A percentile compares a stretch with the other conserved stretches of the same genome.
Evolutionary conservation across 1,284 basidiomycete species (phyloP).

Genomic region (Serendipita sp.): DNA sequence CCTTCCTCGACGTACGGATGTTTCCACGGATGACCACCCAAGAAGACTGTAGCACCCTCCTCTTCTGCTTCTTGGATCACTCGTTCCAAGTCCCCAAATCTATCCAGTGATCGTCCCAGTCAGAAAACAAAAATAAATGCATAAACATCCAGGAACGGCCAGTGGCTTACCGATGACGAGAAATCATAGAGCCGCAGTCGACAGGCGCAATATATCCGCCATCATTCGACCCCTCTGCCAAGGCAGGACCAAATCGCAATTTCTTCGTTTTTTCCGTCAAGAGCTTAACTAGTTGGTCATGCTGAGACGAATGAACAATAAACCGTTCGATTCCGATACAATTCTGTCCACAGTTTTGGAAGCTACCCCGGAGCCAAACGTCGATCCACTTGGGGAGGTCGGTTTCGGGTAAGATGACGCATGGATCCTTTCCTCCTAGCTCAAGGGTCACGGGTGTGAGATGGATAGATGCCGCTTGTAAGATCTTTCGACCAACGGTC

Average conservation of each 20-base stretch:
- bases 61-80: slow-evolving; percentile 59
- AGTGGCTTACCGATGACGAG: slow-evolving; percentile 29
- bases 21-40: slow-evolving; percentile 48
- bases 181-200: slow-evolving; percentile 76
- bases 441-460: slow-evolving; percentile 85
- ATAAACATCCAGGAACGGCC: background rate
- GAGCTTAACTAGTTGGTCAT: slow-evolving; percentile 55
- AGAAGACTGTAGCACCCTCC: slow-evolving; percentile 53
- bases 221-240: slow-evolving; percentile 24
- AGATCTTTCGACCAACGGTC: slow-evolving; percentile 68
- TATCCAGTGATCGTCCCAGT: slow-evolving; percentile 23
- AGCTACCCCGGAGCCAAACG: slow-evolving; percentile 73
- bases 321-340: slow-evolving; percentile 93
- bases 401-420: slow-evolving; percentile 59
- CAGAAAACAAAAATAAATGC: background rate
- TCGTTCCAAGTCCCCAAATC: slow-evolving; percentile 55
- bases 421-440: slow-evolving; percentile 76
- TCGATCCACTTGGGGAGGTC: slow-evolving; percentile 57
- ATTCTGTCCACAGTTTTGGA: slow-evolving; percentile 89
- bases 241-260: slow-evolving; percentile 39
- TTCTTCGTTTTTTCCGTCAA: slow-evolving; percentile 49
- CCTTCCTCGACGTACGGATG: slow-evolving; percentile 57
- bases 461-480: slow-evolving; percentile 60
- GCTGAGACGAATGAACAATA: slow-evolving; percentile 65
- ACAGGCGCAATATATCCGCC: slow-evolving; percentile 56